Evolutionary conservation across 805 yeast genomes (phyloP).

Genomic region (Schizosaccharomyces octosporus): DNA sequence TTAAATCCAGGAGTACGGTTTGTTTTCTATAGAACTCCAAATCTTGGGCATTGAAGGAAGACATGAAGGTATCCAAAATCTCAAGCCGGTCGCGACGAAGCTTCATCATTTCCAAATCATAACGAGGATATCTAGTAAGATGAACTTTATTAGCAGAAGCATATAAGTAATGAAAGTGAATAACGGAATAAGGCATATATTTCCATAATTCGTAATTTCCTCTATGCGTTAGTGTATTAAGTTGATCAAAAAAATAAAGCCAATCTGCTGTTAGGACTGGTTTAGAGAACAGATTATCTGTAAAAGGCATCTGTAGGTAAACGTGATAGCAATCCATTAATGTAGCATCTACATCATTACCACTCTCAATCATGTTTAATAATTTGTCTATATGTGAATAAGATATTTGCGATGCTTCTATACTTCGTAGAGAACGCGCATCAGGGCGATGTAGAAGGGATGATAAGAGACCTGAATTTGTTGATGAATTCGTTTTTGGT

Average conservation of each 20-base stretch:
- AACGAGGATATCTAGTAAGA: conserved; percentile 1
- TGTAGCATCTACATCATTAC: conserved; percentile 31
- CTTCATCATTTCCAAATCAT: conserved; percentile 11
- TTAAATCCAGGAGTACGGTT: conserved; percentile 12
- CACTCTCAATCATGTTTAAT: neutral
- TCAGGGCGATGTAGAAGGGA: neutral
- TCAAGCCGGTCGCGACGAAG: conserved; percentile 11
- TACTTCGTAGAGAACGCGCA: neutral
- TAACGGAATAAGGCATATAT: conserved; percentile 31
- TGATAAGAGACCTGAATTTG: neutral
- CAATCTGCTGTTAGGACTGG: conserved; percentile 48
- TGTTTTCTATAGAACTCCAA: conserved; percentile 7
- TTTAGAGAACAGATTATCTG: conserved; percentile 36
- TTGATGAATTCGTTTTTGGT: neutral
- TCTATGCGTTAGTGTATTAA: conserved; percentile 20
- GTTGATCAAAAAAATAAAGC: conserved; percentile 45
- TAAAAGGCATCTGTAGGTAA: conserved; percentile 35
- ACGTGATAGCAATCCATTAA: conserved; percentile 42
- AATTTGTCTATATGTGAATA: neutral
- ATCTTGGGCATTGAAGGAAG: conserved; percentile 4
- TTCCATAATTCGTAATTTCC: conserved; percentile 22
- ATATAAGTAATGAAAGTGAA: conserved; percentile 40
- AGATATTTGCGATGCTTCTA: neutral
- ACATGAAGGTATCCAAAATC: conserved; percentile 10
- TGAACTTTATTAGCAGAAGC: conserved; percentile 22